Evolutionary conservation across 768 basidiomycete species (phyloP), one percentile per base, ranked within the genome.

Genomic region (Pleurotus sapidus): DNA sequence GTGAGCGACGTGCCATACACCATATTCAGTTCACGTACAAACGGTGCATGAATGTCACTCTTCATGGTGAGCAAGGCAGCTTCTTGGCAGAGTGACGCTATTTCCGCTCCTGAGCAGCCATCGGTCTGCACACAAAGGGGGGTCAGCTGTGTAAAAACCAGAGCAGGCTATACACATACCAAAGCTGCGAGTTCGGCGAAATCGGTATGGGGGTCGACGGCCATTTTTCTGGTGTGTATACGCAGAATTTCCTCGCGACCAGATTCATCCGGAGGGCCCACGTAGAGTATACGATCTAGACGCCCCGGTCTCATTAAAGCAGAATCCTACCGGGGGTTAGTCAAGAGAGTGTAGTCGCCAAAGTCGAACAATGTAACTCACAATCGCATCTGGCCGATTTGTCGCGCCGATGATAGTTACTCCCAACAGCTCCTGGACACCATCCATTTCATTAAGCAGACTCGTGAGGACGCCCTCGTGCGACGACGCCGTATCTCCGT

Each of bases 391-490:
- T 6, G 97, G 97, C 57, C 95, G 75, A 68, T 99, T 98, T 11
- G 97, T 99, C 0, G 97, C 97, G 1, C 94, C 97, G 8, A 99
- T 84, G 34, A 98, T 84, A 0, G 93, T 95, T n/a, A 99, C 97
- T 0, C 95, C 95, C 15, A 89, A 77, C 17, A 98, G 77, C 71
- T 96, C 94, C 71, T 98, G 93, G 0, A 98, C 91, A 17, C 97
- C 97, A 66, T 98, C 97, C 94, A 98, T 98, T 68, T 99, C 97
- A 67, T 96, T 98, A 56, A 99, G 69, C 11, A 99, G 77, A 59
- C 87, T 96, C 1, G 95, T 95, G 6, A 99, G 79, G 11, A 98
- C 93, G 6, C 97, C 95, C 63, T 93, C 89, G 63, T 94, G 89
- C 0, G 85, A 78, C 9, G 82, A 79, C 1, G 75, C 71, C 4